phyloP scores from a whole-genome alignment of 2,329 filamentous ascomycete genomes.

The Magnaporthales sp. region DNA sequence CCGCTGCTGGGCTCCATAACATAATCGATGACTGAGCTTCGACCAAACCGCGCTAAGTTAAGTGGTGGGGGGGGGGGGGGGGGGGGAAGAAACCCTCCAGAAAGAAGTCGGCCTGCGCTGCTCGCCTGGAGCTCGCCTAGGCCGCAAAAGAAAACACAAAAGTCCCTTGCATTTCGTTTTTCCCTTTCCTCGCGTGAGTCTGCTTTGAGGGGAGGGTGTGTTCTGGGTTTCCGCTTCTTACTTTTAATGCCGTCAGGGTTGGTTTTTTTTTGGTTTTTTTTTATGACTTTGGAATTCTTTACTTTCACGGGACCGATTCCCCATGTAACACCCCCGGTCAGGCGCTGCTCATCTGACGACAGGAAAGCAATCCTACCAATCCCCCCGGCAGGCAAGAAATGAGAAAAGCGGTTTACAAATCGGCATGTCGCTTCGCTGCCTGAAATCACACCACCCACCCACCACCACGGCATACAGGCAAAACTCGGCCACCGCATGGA shows the following conservation, averaged over 20 bases:
- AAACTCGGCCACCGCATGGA: too few species aligned
- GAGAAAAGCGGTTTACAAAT: not conserved
- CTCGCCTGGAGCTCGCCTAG: not conserved
- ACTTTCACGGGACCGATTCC: not conserved
- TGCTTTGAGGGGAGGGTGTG: not conserved
- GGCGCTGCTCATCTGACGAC: not conserved
- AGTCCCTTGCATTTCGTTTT: not conserved
- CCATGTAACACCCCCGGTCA: not conserved
- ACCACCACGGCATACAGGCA: not conserved
- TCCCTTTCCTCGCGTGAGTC: not conserved
- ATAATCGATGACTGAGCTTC: not conserved
- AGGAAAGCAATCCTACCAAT: not conserved
- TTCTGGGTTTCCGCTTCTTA: not conserved
- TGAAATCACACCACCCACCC: not conserved
- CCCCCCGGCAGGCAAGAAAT: not conserved
- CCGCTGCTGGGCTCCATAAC: not conserved
- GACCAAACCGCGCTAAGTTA: not conserved
- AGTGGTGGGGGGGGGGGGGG: too few species aligned
- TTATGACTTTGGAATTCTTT: not conserved
- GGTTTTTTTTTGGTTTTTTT: slow-evolving; percentile 1
- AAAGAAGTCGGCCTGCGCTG: not conserved
- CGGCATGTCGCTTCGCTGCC: not conserved
- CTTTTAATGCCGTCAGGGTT: too few species aligned
- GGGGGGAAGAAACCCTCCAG: not conserved
- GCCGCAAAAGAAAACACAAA: not conserved